Percentiles rank a stretch among this genome's conserved stretches.
phyloP scores from a whole-genome alignment of 2,329 filamentous ascomycete genomes.

The Penicillium psychrosexuale region DNA sequence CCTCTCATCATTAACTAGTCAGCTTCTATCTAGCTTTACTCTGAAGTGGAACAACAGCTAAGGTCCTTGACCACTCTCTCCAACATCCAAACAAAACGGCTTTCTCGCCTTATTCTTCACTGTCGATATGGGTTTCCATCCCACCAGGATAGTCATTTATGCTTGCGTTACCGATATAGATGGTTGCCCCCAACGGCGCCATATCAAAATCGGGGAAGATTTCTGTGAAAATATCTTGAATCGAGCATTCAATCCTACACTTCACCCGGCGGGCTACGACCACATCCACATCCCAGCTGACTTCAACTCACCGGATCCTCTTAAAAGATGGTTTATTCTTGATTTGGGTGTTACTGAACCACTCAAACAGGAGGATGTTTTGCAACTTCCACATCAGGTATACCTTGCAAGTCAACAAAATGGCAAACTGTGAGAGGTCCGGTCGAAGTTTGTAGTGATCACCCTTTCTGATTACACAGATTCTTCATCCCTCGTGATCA shows the following conservation, averaged over 20 bases:
- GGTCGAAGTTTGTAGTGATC: neutral
- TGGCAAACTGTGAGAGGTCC: slow-evolving; percentile 15
- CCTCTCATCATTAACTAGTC: too few species aligned
- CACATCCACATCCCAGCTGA: slow-evolving; percentile 21
- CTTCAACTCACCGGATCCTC: slow-evolving; percentile 14
- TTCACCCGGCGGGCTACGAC: slow-evolving; percentile 17
- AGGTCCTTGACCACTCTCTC: neutral
- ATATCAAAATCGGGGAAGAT: slow-evolving; percentile 15
- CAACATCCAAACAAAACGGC: neutral
- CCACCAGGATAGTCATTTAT: slow-evolving; percentile 15
- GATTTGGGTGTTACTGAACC: slow-evolving; percentile 14
- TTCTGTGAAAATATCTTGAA: slow-evolving; percentile 13
- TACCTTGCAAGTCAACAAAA: slow-evolving; percentile 20
- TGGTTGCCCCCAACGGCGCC: slow-evolving; percentile 18
- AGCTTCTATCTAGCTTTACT: too few species aligned
- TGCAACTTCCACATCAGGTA: slow-evolving; percentile 17
- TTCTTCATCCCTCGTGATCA: slow-evolving; percentile 13
- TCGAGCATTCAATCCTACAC: slow-evolving; percentile 13
- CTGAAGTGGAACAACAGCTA: too few species aligned
- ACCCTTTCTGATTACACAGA: slow-evolving; percentile 9
- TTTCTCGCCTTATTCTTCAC: neutral
- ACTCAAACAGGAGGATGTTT: slow-evolving; percentile 10
- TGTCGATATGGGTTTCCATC: neutral
- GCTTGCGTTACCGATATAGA: slow-evolving; percentile 19
- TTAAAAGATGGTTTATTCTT: slow-evolving; percentile 22